Conservation (phyloP, 2,329 filamentous ascomycete genomes). For the Alternaria metachromatica region DNA sequence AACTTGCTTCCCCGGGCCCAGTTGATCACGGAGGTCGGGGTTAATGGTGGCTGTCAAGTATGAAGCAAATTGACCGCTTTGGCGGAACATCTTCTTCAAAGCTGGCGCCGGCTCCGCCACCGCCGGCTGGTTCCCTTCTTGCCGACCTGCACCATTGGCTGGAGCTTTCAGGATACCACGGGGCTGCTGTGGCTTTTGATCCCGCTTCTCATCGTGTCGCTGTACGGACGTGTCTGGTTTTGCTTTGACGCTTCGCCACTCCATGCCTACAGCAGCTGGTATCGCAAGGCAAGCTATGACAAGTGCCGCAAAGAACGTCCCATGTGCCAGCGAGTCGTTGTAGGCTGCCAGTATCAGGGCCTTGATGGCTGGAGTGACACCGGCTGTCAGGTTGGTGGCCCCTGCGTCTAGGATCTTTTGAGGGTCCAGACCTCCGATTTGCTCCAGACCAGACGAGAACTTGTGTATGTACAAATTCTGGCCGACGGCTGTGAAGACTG, state of each 20-base stretch:
- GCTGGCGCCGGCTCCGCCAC: conserved; percentile 16
- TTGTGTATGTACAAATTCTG: conserved; percentile 56
- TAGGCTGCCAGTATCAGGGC: conserved; percentile 34
- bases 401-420: conserved; percentile 52
- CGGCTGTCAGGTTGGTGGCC: conserved; percentile 63
- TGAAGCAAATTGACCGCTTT: conserved; percentile 32
- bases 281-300: conserved; percentile 62
- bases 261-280: conserved; percentile 62
- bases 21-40: conserved; percentile 28
- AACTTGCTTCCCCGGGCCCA: conserved; percentile 5
- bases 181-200: background rate
- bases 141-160: background rate
- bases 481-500: conserved; percentile 55
- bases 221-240: conserved; percentile 1
- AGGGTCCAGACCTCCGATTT: conserved; percentile 49
- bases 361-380: conserved; percentile 22
- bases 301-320: conserved; percentile 65
- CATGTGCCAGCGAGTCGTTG: conserved; percentile 37
- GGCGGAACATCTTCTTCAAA: conserved; percentile 27
- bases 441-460: conserved; percentile 46
- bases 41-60: conserved; percentile 35
- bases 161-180: conserved; percentile 5
- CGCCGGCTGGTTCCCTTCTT: background rate
- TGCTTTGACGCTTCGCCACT: conserved; percentile 71
- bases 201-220: conserved; percentile 21